A percentile compares a stretch with the other conserved stretches of the same genome.
These are phyloP conservation scores for Papiliotrema fonsecae DNA, from an alignment of 1,284 basidiomycete genomes.

Conservation along the genomic window DNA sequence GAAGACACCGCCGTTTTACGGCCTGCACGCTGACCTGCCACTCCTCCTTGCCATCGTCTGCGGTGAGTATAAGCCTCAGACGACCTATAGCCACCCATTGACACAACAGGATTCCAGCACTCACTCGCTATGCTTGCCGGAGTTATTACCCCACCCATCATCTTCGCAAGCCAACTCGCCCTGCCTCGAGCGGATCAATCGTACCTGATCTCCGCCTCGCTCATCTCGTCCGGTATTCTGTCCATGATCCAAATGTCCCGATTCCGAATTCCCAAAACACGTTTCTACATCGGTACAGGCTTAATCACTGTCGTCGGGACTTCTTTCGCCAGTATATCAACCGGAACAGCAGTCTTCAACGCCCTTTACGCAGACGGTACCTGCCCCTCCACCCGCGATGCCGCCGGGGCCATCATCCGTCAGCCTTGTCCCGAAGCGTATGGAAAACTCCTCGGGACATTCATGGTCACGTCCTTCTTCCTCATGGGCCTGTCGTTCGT, in stretches of 20 bases:
- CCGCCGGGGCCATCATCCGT: too few relatives aligned
- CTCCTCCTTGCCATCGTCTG: slow-evolving; percentile 2
- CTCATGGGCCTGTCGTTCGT: slow-evolving; percentile 29
- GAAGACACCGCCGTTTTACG: slow-evolving; percentile 4
- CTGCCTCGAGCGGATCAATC: slow-evolving; percentile 22
- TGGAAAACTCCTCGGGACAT: slow-evolving; percentile 30
- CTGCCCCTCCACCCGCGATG: too few relatives aligned
- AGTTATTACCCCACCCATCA: slow-evolving; percentile 28
- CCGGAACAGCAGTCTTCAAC: too few relatives aligned
- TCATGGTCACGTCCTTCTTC: slow-evolving; percentile 23
- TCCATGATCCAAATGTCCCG: slow-evolving; percentile 29
- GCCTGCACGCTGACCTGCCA: slow-evolving; percentile 4
- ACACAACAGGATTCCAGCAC: background rate
- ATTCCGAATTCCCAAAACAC: slow-evolving; percentile 16
- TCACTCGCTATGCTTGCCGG: slow-evolving; percentile 33
- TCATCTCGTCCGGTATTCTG: slow-evolving; percentile 31
- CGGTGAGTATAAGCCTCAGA: background rate
- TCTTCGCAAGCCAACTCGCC: slow-evolving; percentile 28
- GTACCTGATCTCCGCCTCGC: slow-evolving; percentile 32
- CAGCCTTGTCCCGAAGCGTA: slow-evolving; percentile 29
- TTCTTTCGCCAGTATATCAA: slow-evolving; percentile 30
- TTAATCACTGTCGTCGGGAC: slow-evolving; percentile 31
- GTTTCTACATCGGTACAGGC: slow-evolving; percentile 31
- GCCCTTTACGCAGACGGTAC: slow-evolving; percentile 32
- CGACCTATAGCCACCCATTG: too few relatives aligned